These are phyloP conservation scores for Globisporangium echinulatum DNA, from an alignment of 352 stramenopile species.

Conservation along the genomic window DNA sequence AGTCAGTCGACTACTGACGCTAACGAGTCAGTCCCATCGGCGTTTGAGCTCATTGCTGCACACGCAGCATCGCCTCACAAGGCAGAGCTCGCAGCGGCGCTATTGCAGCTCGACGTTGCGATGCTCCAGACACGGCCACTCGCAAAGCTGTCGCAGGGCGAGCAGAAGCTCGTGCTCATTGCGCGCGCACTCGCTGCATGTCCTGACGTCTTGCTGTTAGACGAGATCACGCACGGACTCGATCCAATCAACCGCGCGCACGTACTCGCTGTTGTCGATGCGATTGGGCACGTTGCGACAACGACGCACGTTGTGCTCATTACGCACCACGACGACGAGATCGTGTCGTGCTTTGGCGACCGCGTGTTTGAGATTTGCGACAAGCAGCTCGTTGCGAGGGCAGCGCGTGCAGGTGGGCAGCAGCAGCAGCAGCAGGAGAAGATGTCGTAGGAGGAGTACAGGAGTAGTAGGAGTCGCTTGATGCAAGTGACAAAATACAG, in stretches of 20 bases:
- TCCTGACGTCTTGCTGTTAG: slow-evolving; percentile 82
- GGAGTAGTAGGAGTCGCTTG: too few relatives aligned
- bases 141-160: slow-evolving; percentile 78
- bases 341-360: slow-evolving; percentile 70
- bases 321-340: slow-evolving; percentile 91
- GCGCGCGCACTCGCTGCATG: slow-evolving; percentile 64
- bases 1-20: slow-evolving; percentile 7
- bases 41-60: slow-evolving; percentile 34
- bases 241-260: slow-evolving; percentile 78
- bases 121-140: slow-evolving; percentile 43
- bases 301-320: slow-evolving; percentile 83
- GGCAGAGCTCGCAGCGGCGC: slow-evolving; percentile 21
- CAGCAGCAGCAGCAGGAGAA: too few relatives aligned
- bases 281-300: slow-evolving; percentile 41
- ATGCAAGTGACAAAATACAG: too few relatives aligned
- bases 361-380: slow-evolving; percentile 77
- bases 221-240: slow-evolving; percentile 90
- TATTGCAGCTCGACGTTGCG: slow-evolving; percentile 26
- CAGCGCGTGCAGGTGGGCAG: too few relatives aligned
- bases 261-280: slow-evolving; percentile 71
- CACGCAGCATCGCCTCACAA: slow-evolving; percentile 30
- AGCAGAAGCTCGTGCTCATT: slow-evolving; percentile 91
- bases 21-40: slow-evolving; percentile 8
- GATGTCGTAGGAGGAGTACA: too few relatives aligned
- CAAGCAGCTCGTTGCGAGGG: slow-evolving; percentile 30